Evolutionary conservation across 345 rosid genomes (phyloP).

Genomic region (Garcia nutans): DNA sequence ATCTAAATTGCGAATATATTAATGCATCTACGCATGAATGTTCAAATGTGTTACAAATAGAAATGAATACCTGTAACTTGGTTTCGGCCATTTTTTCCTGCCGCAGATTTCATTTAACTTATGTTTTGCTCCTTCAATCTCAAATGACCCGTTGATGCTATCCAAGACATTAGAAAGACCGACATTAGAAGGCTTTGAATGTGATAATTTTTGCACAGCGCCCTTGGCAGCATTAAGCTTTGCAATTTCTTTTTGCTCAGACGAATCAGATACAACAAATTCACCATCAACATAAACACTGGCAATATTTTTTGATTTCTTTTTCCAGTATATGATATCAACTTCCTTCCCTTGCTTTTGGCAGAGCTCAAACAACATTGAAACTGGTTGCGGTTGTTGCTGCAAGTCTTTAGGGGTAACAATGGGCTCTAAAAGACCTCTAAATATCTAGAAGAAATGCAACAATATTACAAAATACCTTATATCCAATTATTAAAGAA

Average conservation of each 20-base stretch:
- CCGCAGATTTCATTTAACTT: slow-evolving; percentile 54
- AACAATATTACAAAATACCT: background rate
- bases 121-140: slow-evolving; percentile 55
- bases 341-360: slow-evolving; percentile 62
- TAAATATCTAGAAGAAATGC: slow-evolving; percentile 46
- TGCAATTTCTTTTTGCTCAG: slow-evolving; percentile 60
- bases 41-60: background rate
- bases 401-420: slow-evolving; percentile 51
- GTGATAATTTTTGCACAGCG: slow-evolving; percentile 49
- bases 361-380: slow-evolving; percentile 52
- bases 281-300: slow-evolving; percentile 51
- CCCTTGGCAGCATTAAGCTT: slow-evolving; percentile 64
- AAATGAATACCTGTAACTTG: slow-evolving; percentile 53
- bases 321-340: slow-evolving; percentile 41
- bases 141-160: slow-evolving; percentile 23
- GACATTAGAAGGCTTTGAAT: slow-evolving; percentile 15
- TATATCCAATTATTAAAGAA: background rate
- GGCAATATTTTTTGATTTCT: slow-evolving; percentile 36
- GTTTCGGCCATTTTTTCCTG: slow-evolving; percentile 69
- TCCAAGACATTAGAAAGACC: background rate
- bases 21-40: background rate
- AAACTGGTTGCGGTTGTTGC: slow-evolving; percentile 70
- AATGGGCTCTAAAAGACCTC: slow-evolving; percentile 70
- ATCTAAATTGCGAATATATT: background rate
- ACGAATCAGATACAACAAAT: slow-evolving; percentile 49